Base-by-base conservation (phyloP, 495 filamentous ascomycete species). In the Hypoxylon trugodes region DNA sequence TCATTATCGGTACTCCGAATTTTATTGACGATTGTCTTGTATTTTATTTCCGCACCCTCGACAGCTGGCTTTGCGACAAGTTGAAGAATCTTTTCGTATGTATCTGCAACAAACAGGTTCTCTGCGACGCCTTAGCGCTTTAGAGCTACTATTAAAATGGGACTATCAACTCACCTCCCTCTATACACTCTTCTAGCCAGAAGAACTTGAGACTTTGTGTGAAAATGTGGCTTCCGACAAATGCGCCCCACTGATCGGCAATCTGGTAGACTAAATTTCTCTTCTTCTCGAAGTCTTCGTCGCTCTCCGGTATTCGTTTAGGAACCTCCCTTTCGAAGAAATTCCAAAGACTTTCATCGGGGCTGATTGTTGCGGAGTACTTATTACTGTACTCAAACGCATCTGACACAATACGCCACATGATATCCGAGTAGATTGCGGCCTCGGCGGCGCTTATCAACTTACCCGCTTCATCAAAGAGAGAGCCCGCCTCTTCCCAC, bases 161-260 rank as follows among this genome's bases (percentile, higher is more conserved):
- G 32, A 8, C 6, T 13, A 4, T 15, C n/a, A 33, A 81, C 86
- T 72, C 73, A 90, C 91, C 88, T 42, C 93, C 93, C 68, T 96
- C 93, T 67, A 97, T 87, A 57, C 89, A 93, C 76, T 97, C 92
- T 74, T 98, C 95, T n/a, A 98, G 70, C 82, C 89, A 94, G 67
- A 97, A 96, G 76, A 92, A 96, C 71, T 89, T 95, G 51, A 98
- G 70, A 73, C 92, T 96, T 68, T 98, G 95, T 37, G 73, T 84
- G 51, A 83, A 79, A 37, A 96, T 81, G 32, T 70, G 70, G 40
- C 89, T 91, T 7, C 95, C 95, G 16, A 97, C 88, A 73, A 95
- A 96, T 2, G 87, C 84, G 1, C 94, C 94, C 95, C 95, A 98
- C 48, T 91, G 80, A 50, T 87, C 84, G 15, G 86, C 82, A 69